Base-by-base conservation (phyloP, 768 basidiomycete species). In the Lentinula lateritia region DNA sequence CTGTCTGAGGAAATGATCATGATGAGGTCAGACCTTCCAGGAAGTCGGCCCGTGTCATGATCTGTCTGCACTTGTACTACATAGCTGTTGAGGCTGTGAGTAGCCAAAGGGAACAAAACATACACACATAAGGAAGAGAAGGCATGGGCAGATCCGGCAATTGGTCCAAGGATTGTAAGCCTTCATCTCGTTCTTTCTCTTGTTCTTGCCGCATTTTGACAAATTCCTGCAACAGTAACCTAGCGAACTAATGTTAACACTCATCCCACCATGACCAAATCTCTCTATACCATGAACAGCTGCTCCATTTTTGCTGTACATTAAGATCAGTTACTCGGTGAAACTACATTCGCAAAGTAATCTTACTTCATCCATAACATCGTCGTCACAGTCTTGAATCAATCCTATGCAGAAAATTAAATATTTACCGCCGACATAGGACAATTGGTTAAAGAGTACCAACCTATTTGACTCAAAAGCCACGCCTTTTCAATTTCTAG, bases 31-130 rank as follows among this genome's bases (percentile, higher is more conserved):
- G 54, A 90, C 89, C 84, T 71, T 88, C 89, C 66, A 95, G 72
- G 69, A 90, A 95, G 72, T 95, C 92, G 0, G 90, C 78, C 15
- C 92, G 77, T 3, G 92, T 92, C 93, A 90, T 92, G 55, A 94
- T 87, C 69, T 89, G 83, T 41, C 89, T 80, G 71, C 88, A 89
- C 65, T 80, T 81, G 76, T 86, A 87, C 86, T 81, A 45, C 61
- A 60, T 39, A 64, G 61, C 57, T 38, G 64, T 57, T 59, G 60
- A 50, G 60, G 23, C 39, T 8, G 12, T 36, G 28, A 32, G 16
- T 35, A 36, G 13, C 10, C 28, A 58, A 28, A 28, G 34, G 39
- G 41, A 18, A 52, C 20, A 16, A 57, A 28, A 50, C 39, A 28
- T 28, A 64, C 74, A 41, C 59, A 87, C 88, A 69, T 84, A 90